Evolutionary conservation across 2,329 filamentous ascomycete species (phyloP).

Genomic region (Fusarium redolens): DNA sequence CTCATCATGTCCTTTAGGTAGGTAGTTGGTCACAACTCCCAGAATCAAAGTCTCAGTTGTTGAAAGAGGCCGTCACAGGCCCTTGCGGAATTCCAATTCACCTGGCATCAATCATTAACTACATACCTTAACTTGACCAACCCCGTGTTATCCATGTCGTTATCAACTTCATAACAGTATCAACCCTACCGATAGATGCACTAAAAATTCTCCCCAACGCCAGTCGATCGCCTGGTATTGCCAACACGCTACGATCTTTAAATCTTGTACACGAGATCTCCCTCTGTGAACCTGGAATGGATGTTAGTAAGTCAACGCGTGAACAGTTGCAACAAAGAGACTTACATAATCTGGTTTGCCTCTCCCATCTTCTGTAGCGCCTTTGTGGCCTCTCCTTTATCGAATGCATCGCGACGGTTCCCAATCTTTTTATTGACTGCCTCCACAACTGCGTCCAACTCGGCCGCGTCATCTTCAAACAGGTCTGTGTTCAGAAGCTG

Average conservation of each 20-base stretch:
- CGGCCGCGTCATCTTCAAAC: constrained; percentile 88
- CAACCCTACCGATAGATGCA: neutral
- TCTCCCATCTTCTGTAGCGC: constrained; percentile 85
- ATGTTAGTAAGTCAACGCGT: constrained; percentile 33
- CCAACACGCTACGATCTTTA: constrained; percentile 50
- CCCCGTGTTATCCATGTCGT: constrained; percentile 5
- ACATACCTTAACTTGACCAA: constrained; percentile 2
- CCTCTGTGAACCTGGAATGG: constrained; percentile 64
- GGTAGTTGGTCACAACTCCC: neutral
- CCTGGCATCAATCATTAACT: constrained; percentile 17
- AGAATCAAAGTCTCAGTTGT: neutral
- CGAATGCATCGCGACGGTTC: constrained; percentile 69
- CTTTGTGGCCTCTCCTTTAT: constrained; percentile 76
- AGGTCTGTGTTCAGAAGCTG: constrained; percentile 83
- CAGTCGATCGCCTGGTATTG: constrained; percentile 2
- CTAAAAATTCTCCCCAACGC: constrained; percentile 13
- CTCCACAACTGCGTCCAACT: constrained; percentile 77
- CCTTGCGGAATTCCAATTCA: neutral
- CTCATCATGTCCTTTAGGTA: neutral
- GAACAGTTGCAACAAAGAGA: constrained; percentile 41
- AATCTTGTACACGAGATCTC: constrained; percentile 77
- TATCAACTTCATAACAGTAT: constrained; percentile 8
- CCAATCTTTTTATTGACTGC: constrained; percentile 82
- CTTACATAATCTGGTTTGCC: constrained; percentile 92
- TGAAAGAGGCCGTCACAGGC: neutral